phyloP scores from a whole-genome alignment of 2,329 filamentous ascomycete genomes.

The Hypoxylon sp. region DNA sequence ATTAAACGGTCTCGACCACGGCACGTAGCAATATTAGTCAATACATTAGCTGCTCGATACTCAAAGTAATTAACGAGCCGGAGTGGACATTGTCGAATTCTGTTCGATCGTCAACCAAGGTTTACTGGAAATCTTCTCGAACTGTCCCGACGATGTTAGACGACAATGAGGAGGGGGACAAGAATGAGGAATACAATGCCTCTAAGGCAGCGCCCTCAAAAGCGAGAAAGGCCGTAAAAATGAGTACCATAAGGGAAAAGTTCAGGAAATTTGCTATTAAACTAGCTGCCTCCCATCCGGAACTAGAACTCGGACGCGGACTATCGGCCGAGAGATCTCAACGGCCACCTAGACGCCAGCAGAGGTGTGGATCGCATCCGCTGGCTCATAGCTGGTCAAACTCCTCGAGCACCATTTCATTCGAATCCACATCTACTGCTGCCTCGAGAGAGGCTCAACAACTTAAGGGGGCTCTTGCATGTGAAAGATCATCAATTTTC shows the following conservation, averaged over 20 bases:
- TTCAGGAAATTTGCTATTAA: neutral
- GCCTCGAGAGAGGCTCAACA: neutral
- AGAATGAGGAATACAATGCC: neutral
- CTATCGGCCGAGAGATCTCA: neutral
- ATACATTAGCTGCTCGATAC: conserved; percentile 11
- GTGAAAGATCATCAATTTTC: neutral
- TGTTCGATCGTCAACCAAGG: conserved; percentile 3
- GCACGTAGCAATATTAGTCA: conserved; percentile 21
- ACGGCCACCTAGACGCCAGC: neutral
- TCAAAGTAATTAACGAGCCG: neutral
- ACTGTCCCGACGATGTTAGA: conserved; percentile 7
- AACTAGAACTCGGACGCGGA: neutral
- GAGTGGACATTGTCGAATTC: neutral
- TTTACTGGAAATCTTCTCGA: conserved; percentile 3
- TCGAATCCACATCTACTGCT: neutral
- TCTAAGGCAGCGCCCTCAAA: conserved; percentile 1
- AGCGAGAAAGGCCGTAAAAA: neutral
- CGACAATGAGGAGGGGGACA: neutral
- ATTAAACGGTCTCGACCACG: conserved; percentile 10
- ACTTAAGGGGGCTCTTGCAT: neutral
- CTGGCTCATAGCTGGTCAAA: neutral
- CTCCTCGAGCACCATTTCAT: neutral
- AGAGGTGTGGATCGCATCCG: neutral
- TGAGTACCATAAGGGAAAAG: neutral
- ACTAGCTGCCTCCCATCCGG: neutral